Percentiles rank a stretch among this genome's conserved stretches.
Conservation (phyloP, 2,329 filamentous ascomycete genomes). For the Colletotrichum tabaci region DNA sequence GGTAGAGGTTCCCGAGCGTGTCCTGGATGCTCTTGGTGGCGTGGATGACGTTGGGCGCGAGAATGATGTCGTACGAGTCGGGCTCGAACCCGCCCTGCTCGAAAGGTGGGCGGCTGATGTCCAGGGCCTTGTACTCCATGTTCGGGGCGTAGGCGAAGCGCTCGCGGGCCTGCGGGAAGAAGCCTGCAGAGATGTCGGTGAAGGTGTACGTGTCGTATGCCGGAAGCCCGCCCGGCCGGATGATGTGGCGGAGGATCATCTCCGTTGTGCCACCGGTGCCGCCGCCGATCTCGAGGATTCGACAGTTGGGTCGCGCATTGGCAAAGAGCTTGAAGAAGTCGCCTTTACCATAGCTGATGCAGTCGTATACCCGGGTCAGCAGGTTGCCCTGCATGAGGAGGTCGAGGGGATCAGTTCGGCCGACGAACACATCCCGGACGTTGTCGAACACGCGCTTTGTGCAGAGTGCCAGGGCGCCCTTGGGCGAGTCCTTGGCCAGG, state of each 20-base stretch:
- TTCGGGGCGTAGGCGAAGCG: slow-evolving; percentile 43
- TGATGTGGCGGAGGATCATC: background rate
- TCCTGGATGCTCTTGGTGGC: slow-evolving; percentile 44
- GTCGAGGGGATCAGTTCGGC: slow-evolving; percentile 48
- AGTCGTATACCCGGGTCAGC: slow-evolving; percentile 20
- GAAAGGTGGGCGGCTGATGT: slow-evolving; percentile 46
- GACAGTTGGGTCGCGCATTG: slow-evolving; percentile 52
- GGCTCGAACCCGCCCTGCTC: slow-evolving; percentile 47
- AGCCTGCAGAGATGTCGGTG: slow-evolving; percentile 50
- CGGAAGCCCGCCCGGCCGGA: background rate
- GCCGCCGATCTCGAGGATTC: slow-evolving; percentile 46
- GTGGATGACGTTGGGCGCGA: slow-evolving; percentile 50
- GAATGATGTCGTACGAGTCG: slow-evolving; percentile 48
- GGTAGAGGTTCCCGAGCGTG: slow-evolving; percentile 45
- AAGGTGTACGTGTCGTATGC: slow-evolving; percentile 46
- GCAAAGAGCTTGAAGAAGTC: slow-evolving; percentile 42
- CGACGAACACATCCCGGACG: slow-evolving; percentile 46
- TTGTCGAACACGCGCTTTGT: slow-evolving; percentile 9
- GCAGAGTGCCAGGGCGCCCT: too few species aligned
- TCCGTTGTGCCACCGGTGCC: slow-evolving; percentile 32
- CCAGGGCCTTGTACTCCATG: slow-evolving; percentile 47
- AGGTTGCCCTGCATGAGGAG: slow-evolving; percentile 48
- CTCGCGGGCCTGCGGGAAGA: slow-evolving; percentile 48
- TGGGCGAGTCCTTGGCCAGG: too few species aligned
- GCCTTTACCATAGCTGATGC: background rate